Base-by-base conservation (phyloP, 345 rosid species). In the Turritis glabra region DNA sequence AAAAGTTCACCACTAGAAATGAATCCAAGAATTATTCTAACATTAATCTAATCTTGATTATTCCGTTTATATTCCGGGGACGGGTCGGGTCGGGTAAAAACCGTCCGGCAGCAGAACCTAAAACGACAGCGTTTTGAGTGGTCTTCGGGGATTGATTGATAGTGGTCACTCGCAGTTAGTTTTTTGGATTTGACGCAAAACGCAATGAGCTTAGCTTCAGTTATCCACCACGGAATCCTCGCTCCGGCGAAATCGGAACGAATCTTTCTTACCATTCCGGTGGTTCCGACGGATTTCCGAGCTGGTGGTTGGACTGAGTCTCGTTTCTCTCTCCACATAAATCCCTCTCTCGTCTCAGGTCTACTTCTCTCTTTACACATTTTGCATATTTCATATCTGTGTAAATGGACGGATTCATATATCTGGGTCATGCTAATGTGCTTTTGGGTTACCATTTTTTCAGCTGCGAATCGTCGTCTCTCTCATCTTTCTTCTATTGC, bases 171-270 rank as follows among this genome's bases (percentile, higher is more conserved):
- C 61, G 52, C 17, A 19, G 38, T 56, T 46, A 63, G 41, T 35
- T 37, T 57, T n/a, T n/a, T 64, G 61, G 61, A 56, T 56, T 55
- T 56, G 18, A 63, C 30, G 67, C 19, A 35, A 64, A 69, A 30
- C 40, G 59, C 69, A 37, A 86, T 89, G 97, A 82, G 86, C 63
- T 73, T 88, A 55, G 82, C 98, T 83, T 86, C 96, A 15, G 90
- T 82, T 43, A 71, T 85, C 80, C 87, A 83, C 76, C 79, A 66
- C 71, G 66, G 85, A 66, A 33, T 82, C 62, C 84, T 79, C 71
- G 66, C 82, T 72, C 83, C 90, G 62, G 81, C 75, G 22, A 82
- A 79, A 21, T 64, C 80, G 75, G 80, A 81, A 77, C 72, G 80
- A 32, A 44, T 80, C 67, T 69, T 81, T 37, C 23, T 80, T 15